phyloP scores from a whole-genome alignment of 441 rosid species.

The Gossypium schwendimanii region DNA sequence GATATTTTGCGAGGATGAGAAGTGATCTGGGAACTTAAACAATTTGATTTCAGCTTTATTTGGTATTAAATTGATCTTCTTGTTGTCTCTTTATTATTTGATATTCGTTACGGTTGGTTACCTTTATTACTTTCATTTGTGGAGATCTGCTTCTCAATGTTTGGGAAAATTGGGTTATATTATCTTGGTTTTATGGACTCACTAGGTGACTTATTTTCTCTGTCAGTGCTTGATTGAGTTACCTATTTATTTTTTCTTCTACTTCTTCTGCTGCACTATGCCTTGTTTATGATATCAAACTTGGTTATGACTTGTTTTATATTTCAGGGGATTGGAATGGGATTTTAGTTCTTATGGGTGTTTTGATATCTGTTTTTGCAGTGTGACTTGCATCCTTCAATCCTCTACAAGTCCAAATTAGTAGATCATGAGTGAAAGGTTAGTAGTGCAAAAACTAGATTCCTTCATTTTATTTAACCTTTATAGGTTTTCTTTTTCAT shows the following conservation, averaged over 20 bases:
- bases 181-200: not conserved
- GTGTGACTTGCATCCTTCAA: constrained; percentile 74
- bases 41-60: not conserved
- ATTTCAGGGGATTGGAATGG: not conserved
- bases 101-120: not conserved
- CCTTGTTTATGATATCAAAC: not conserved
- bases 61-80: not conserved
- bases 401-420: constrained; percentile 14
- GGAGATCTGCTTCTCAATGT: constrained; percentile 1
- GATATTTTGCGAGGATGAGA: not conserved
- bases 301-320: not conserved
- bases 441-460: not conserved
- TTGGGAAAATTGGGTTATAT: not conserved
- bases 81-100: not conserved
- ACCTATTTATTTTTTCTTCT: not conserved
- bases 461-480: not conserved
- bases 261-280: not conserved
- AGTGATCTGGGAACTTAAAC: not conserved
- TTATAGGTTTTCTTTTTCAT: not conserved
- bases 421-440: constrained; percentile 2
- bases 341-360: constrained; percentile 13
- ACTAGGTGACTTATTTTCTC: not conserved
- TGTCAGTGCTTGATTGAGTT: not conserved
- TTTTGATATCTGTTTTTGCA: constrained; percentile 27
- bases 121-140: not conserved